Base-by-base conservation (phyloP, 768 basidiomycete genomes). In the Cantharellus anzutake region DNA sequence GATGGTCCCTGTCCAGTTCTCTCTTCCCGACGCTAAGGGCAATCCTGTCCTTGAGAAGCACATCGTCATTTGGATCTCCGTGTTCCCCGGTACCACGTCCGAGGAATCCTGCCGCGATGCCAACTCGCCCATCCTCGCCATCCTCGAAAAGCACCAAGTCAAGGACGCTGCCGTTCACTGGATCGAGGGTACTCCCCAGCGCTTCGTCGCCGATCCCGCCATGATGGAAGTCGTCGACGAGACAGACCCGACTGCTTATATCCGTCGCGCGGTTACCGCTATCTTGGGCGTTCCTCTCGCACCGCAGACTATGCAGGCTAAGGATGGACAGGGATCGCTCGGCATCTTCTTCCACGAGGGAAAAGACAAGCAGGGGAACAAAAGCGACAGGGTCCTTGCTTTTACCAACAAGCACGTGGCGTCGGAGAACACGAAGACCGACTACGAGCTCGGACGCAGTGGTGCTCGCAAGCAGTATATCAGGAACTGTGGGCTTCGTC, bases 351-450 rank as follows among this genome's bases (percentile, higher is more conserved):
- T 60, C 60, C 60, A 60, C 34, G 58, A 60, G 37, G 59, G 29
- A 5, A 52, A 41, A 7, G 60, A 60, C 2, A 16, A 14, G 59
- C 59, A 60, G 2, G 20, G 2, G 14, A 42, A 60, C 59, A 16
- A 51, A 51, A 16, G 35, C 16, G 59, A 58, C 38, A 56, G 57
- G 2, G 16, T 16, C 16, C 51, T 39, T 35, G 55, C 51, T 14
- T 14, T 29, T 29, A 29, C 20, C 20, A 29, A 29, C 20, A 29
- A 29, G 20, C 20, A 39, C 20, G 20, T 29, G 51, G 42, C 66
- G 60, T 63, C 64, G 59, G 4, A 56, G 41, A 59, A 67, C 59
- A 63, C 65, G 11, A 67, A 62, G 44, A 60, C 59, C 61, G 40
- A 64, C 51, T 67, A 68, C 63, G 60, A 64, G 55, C 20, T 16